Evolutionary conservation across 805 yeast species (phyloP), one percentile per base, ranked within the genome.

Genomic region (Candida xiaguanensis): DNA sequence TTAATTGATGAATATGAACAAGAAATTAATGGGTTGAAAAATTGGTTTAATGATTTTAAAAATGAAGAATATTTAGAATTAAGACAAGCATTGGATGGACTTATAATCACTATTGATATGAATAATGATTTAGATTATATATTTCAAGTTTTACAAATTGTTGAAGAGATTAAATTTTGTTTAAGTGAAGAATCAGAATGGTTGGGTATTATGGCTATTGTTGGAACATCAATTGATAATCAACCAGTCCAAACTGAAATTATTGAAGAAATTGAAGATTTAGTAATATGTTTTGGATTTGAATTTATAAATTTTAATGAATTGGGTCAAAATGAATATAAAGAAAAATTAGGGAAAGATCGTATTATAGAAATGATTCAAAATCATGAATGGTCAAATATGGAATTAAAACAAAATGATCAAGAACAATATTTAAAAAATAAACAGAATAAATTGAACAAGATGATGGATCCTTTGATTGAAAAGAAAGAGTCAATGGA

Each of bases 311-410:
- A 65, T 31, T 52, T 62, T 17, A 38, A 49, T 15, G 56, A 56
- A 4, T 32, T 47, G 2, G 70, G 72, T 0, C 36, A 26, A 12
- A 73, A 72, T 46, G 75, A 74, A 46, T 74, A 41, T 43, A 51
- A 51, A 15, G 82, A 75, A 33, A 59, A 50, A 17, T 12, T 58
- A 2, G 82, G 82, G 0, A 48, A 53, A 11, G 65, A 59, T 27
- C 50, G 82, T 41, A 40, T 76, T 2, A 46, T 47, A 27, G 81
- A 77, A 41, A 50, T 75, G 2, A 46, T 78, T 4, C 75, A 77
- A 35, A 59, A 74, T 1, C 70, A 74, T 42, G 70, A 65, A 19
- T 78, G 83, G 82, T 48, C 48, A 14, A 52, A 51, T 25, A 40
- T 54, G 32, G 55, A 55, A 3, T 4, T 38, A 9, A 38, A 42